phyloP scores from a whole-genome alignment of 148 eudicot species.

The Amaranthus hypochondriacus region DNA sequence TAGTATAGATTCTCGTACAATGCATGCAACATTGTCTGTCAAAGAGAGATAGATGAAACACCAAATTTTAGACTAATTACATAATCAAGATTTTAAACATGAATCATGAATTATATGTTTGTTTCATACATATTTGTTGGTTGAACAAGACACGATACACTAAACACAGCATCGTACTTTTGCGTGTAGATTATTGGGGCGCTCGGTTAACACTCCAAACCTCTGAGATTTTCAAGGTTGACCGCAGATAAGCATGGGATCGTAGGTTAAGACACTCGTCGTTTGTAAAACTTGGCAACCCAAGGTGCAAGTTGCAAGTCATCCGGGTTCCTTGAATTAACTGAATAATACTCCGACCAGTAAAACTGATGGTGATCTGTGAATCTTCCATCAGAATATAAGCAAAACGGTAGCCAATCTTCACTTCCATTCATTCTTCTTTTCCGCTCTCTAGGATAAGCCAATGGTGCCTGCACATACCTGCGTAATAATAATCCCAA shows the following conservation, averaged over 20 bases:
- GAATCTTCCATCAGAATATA: constrained; percentile 41
- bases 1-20: no score
- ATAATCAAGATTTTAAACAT: no score
- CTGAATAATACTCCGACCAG: constrained; percentile 68
- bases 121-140: no score
- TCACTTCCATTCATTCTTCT: constrained; percentile 70
- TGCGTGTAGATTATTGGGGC: no score
- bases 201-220: no score
- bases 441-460: constrained; percentile 65
- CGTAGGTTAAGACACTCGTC: constrained; percentile 12
- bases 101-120: no score
- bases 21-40: no score
- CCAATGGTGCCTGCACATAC: constrained; percentile 68
- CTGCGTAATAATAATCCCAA: constrained; percentile 24
- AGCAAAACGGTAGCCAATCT: constrained; percentile 59
- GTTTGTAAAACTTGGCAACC: constrained; percentile 54
- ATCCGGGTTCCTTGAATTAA: constrained; percentile 48
- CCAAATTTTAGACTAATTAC: no score
- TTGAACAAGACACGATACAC: no score
- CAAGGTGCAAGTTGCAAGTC: constrained; percentile 57
- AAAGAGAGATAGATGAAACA: no score
- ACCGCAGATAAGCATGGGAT: not conserved
- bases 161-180: no score
- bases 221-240: no score
- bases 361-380: constrained; percentile 40